Evolutionary conservation across 2,329 filamentous ascomycete species (phyloP), one percentile per base, ranked within the genome.

Genomic region (Exophiala phaeomuriformis): DNA sequence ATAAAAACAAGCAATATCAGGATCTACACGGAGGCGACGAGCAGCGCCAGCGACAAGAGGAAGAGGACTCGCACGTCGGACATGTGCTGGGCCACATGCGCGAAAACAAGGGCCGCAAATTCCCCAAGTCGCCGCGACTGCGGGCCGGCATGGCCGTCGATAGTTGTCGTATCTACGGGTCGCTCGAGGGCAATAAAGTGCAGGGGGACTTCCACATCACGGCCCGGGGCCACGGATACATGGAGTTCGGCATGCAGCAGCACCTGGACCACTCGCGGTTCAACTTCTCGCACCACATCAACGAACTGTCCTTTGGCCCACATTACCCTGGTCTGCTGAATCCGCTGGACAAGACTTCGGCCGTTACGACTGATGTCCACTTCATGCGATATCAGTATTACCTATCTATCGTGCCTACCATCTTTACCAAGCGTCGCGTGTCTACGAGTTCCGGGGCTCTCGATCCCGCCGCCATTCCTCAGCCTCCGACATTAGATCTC

Each of bases 351-450:
- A 84, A 85, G 62, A 97, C 93, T 4, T 41, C 39, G 42, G 82
- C 90, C 71, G 87, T 90, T 65, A 72, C 77, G 2, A 91, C 87
- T n/a, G 67, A 77, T 10, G 68, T 71, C 57, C 79, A 95, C 76
- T 97, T 96, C 76, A 85, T 91, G 80, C 94, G 93, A 72, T 97
- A 90, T 75, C 93, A 98, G 72, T 98, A 98, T 79, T 97, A 93
- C 75, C 78, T 97, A 67, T 95, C 88, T 37, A 80, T 98, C 36
- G 93, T 98, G 2, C 93, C 93, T 1, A 98, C 93, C 3, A 81
- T 94, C 65, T 98, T 97, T 77, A 90, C 82, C 69, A 78, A 85
- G 55, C 77, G 60, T 5, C 53, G 60, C 33, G 57, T 64, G 45
- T 56, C 61, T 27, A 61, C 58, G 27, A 35, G 67, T 50, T 58